Conservation (phyloP, 1,139 yeast species). For the Suhomyces coccinellae region DNA sequence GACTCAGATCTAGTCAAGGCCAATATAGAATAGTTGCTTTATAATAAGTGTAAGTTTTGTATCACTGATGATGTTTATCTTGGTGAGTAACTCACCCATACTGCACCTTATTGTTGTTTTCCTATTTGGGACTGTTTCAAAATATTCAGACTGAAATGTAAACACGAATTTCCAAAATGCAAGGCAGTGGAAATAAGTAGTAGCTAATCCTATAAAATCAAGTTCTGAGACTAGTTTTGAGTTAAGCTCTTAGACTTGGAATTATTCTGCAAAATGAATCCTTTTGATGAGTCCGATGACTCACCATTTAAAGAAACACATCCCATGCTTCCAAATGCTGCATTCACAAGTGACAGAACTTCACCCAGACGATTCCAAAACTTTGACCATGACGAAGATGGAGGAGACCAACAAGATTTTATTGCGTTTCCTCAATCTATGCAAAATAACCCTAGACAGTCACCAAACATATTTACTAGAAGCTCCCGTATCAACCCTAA, state of each 20-base stretch:
- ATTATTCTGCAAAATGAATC: constrained; percentile 25
- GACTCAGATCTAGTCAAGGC: not conserved
- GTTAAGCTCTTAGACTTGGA: not conserved
- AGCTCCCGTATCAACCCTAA: constrained; percentile 53
- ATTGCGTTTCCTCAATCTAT: constrained; percentile 33
- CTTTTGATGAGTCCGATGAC: constrained; percentile 37
- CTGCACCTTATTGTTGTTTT: not conserved
- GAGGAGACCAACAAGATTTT: constrained; percentile 26
- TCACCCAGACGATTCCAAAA: constrained; percentile 42
- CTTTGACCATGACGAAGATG: constrained; percentile 22
- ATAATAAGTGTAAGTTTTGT: not conserved
- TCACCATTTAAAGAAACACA: constrained; percentile 33
- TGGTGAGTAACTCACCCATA: no score
- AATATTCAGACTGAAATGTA: not conserved
- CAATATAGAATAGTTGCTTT: not conserved
- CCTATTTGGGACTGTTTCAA: not conserved
- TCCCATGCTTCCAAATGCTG: constrained; percentile 41
- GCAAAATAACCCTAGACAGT: constrained; percentile 31
- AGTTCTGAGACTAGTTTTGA: not conserved
- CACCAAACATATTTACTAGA: constrained; percentile 48
- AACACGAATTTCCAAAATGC: not conserved
- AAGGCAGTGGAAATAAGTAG: not conserved
- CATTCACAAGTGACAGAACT: constrained; percentile 40
- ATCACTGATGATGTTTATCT: not conserved
- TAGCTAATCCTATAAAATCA: not conserved